These are phyloP conservation scores for Strigomonas galati DNA, from an alignment of 208 protist species.

Conservation along the genomic window DNA sequence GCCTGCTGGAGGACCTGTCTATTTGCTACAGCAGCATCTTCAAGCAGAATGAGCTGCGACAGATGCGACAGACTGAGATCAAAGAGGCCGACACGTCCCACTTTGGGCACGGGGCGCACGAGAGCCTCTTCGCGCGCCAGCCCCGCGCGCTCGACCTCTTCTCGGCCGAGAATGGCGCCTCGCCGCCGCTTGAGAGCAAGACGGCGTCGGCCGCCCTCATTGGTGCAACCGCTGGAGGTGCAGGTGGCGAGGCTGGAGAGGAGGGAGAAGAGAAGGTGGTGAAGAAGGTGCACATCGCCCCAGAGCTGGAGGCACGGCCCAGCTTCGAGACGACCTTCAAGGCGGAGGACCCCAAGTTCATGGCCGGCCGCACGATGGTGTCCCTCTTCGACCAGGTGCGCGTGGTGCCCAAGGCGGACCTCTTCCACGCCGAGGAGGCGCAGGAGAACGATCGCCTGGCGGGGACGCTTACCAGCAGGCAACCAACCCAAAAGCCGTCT, in stretches of 20 bases:
- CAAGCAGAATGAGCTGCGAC: slow-evolving; percentile 38
- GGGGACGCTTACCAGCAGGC: background rate
- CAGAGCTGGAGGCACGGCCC: background rate
- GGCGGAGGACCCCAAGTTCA: slow-evolving; percentile 1
- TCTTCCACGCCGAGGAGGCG: slow-evolving; percentile 13
- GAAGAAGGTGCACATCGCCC: background rate
- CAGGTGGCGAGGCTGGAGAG: background rate
- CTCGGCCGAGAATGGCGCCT: background rate
- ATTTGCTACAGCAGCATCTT: slow-evolving; percentile 32
- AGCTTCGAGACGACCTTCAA: background rate
- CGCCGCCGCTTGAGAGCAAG: background rate
- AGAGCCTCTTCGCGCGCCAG: slow-evolving; percentile 30
- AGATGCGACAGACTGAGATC: slow-evolving; percentile 37
- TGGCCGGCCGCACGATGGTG: slow-evolving; percentile 31
- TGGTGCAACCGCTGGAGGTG: background rate
- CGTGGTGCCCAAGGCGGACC: slow-evolving; percentile 13
- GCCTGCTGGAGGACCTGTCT: slow-evolving; percentile 49
- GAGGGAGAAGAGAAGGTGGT: background rate
- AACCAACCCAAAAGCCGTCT: background rate
- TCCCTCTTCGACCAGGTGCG: slow-evolving; percentile 31
- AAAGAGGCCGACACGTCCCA: slow-evolving; percentile 25
- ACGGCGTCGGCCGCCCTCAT: background rate
- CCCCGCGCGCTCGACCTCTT: background rate
- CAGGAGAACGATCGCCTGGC: background rate
- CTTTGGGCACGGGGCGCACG: slow-evolving; percentile 23